Percentiles rank a stretch among this genome's conserved stretches.
Conservation (phyloP, 2,329 filamentous ascomycete species). For the Exutisphaerella laricina region DNA sequence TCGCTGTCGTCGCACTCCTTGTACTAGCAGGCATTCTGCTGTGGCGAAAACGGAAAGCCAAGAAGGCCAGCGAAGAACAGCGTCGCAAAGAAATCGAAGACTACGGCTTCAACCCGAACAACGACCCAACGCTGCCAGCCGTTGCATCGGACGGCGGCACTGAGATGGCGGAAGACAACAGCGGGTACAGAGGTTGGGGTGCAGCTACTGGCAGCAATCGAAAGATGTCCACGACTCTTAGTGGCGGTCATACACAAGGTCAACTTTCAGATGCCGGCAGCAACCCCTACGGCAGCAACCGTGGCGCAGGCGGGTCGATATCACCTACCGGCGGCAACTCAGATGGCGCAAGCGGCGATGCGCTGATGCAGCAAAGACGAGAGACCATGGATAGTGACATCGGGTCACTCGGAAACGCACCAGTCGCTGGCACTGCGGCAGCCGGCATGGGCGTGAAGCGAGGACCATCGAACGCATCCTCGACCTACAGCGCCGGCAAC, state of each 20-base stretch:
- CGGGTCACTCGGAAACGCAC: slow-evolving; percentile 60
- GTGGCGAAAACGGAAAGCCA: slow-evolving; percentile 83
- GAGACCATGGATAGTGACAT: slow-evolving; percentile 61
- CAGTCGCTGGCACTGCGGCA: slow-evolving; percentile 56
- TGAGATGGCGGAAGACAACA: slow-evolving; percentile 71
- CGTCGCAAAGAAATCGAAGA: slow-evolving; percentile 95
- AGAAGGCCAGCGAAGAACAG: slow-evolving; percentile 78
- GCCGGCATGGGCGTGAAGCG: slow-evolving; percentile 64
- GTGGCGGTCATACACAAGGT: slow-evolving; percentile 54
- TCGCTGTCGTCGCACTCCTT: slow-evolving; percentile 77
- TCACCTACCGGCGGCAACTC: slow-evolving; percentile 52
- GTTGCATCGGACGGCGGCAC: slow-evolving; percentile 50
- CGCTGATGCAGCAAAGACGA: slow-evolving; percentile 46
- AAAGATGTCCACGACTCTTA: slow-evolving; percentile 85
- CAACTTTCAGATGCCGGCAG: slow-evolving; percentile 63
- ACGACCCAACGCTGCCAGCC: slow-evolving; percentile 71
- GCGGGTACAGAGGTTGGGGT: slow-evolving; percentile 87
- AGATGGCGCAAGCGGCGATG: slow-evolving; percentile 56
- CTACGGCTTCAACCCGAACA: slow-evolving; percentile 96
- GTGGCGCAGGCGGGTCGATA: slow-evolving; percentile 32
- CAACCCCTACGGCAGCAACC: slow-evolving; percentile 46
- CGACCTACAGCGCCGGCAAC: slow-evolving; percentile 79
- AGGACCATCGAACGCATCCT: slow-evolving; percentile 91
- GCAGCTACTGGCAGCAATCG: slow-evolving; percentile 59
- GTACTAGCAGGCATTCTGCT: slow-evolving; percentile 71